A percentile compares a stretch with the other conserved stretches of the same genome.
phyloP scores from a whole-genome alignment of 371 early-diverging fungal genomes.

The Saksenaea oblongispora region DNA sequence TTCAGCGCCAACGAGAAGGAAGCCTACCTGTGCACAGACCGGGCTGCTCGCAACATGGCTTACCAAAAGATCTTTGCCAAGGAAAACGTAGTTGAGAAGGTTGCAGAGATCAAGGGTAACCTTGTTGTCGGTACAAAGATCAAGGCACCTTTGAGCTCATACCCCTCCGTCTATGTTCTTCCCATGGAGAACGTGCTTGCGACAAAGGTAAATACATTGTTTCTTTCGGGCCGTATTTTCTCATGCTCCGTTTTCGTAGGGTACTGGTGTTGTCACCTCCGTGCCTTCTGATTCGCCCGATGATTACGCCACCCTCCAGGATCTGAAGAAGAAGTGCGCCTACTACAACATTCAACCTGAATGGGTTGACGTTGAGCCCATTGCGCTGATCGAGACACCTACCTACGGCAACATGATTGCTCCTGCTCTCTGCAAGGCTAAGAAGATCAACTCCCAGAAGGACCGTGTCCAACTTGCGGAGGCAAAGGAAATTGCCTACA shows the following conservation, averaged over 20 bases:
- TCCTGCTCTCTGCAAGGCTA: conserved; percentile 77
- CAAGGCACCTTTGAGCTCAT: conserved; percentile 84
- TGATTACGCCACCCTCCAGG: conserved; percentile 89
- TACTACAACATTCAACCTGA: conserved; percentile 88
- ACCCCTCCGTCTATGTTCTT: conserved; percentile 85
- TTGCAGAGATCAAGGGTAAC: conserved; percentile 80
- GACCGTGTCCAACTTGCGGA: conserved; percentile 88
- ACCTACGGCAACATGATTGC: conserved; percentile 88
- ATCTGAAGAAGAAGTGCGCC: conserved; percentile 91
- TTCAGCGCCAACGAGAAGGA: conserved; percentile 77
- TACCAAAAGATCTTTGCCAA: conserved; percentile 82
- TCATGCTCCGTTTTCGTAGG: conserved; percentile 48
- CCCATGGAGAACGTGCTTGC: conserved; percentile 96
- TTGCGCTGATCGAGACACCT: conserved; percentile 88
- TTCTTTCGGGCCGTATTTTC: background rate
- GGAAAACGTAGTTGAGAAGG: conserved; percentile 67
- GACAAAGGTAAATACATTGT: conserved; percentile 59
- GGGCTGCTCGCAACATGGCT: conserved; percentile 96
- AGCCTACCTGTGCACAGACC: conserved; percentile 88
- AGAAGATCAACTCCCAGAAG: conserved; percentile 96
- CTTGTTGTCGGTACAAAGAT: conserved; percentile 90
- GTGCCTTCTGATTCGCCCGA: conserved; percentile 99
- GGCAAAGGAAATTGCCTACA: conserved; percentile 96
- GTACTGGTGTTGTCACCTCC: conserved; percentile 98
- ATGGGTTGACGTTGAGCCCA: conserved; percentile 88